Conservation (phyloP, 202 grass and related monocot genomes). For the Cymbopogon flexuosus region DNA sequence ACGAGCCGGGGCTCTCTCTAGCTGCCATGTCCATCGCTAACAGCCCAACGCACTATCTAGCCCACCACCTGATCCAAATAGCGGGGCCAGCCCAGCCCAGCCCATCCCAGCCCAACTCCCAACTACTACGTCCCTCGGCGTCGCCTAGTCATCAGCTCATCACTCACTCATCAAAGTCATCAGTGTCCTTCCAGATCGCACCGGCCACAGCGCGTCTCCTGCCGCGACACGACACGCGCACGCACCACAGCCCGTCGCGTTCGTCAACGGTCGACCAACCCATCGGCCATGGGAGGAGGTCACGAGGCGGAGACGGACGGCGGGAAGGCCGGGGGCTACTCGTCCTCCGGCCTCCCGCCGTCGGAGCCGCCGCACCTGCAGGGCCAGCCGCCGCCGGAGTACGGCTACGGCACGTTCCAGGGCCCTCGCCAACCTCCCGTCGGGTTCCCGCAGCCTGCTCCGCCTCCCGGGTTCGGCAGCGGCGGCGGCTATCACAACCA, state of each 20-base stretch:
- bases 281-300: conserved; percentile 29
- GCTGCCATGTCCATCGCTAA: neutral
- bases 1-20: no score
- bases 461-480: conserved; percentile 45
- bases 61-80: neutral
- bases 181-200: conserved; percentile 9
- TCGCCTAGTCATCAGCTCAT: neutral
- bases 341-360: conserved; percentile 35
- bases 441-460: conserved; percentile 57
- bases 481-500: conserved; percentile 8
- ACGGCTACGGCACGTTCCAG: conserved; percentile 74
- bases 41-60: neutral
- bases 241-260: neutral
- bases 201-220: neutral
- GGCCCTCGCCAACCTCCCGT: conserved; percentile 31
- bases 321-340: conserved; percentile 20
- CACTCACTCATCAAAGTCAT: neutral
- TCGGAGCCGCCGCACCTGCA: conserved; percentile 41
- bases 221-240: neutral
- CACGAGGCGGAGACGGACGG: conserved; percentile 37
- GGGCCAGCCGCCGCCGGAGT: conserved; percentile 43
- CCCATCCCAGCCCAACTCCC: neutral
- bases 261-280: conserved; percentile 17
- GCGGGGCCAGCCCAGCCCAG: neutral
- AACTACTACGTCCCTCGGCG: neutral